Percentiles rank a stretch among this genome's conserved stretches.
These are phyloP conservation scores for Mycena venus DNA, from an alignment of 768 basidiomycete species.

Conservation along the genomic window DNA sequence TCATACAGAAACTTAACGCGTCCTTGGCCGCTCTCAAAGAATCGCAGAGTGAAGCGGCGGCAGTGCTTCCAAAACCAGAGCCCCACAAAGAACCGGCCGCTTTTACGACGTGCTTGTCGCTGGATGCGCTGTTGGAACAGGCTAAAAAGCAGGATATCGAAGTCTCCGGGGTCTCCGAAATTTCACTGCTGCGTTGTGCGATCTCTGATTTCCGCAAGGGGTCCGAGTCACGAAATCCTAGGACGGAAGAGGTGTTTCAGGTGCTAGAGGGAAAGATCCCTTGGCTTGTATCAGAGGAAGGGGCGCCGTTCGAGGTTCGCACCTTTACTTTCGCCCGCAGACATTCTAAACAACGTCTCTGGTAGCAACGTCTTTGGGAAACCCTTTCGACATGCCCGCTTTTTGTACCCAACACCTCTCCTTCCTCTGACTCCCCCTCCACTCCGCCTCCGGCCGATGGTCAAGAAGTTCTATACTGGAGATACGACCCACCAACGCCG, in stretches of 20 bases:
- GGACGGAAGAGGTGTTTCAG: constrained; percentile 72
- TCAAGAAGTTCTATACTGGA: constrained; percentile 53
- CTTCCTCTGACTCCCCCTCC: constrained; percentile 34
- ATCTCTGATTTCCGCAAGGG: constrained; percentile 62
- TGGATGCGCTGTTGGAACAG: constrained; percentile 56
- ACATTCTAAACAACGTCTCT: background rate
- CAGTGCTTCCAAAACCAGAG: constrained; percentile 68
- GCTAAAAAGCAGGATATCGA: constrained; percentile 44
- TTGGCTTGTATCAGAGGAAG: constrained; percentile 69
- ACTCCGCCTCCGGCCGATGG: constrained; percentile 19
- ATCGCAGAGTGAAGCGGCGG: constrained; percentile 66
- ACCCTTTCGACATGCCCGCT: constrained; percentile 66
- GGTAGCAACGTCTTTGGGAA: constrained; percentile 71
- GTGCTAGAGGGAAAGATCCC: constrained; percentile 69
- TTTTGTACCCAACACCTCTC: constrained; percentile 56
- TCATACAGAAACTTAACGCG: constrained; percentile 66
- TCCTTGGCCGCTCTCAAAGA: constrained; percentile 70
- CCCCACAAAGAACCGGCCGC: constrained; percentile 61
- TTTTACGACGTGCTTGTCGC: constrained; percentile 60
- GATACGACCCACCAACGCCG: constrained; percentile 50
- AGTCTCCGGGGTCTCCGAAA: constrained; percentile 55
- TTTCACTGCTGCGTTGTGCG: constrained; percentile 75
- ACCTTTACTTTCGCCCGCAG: background rate
- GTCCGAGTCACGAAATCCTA: constrained; percentile 55
- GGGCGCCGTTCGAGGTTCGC: constrained; percentile 67